phyloP scores from a whole-genome alignment of 2,329 filamentous ascomycete genomes.

The Thielaviopsis ethacetica region DNA sequence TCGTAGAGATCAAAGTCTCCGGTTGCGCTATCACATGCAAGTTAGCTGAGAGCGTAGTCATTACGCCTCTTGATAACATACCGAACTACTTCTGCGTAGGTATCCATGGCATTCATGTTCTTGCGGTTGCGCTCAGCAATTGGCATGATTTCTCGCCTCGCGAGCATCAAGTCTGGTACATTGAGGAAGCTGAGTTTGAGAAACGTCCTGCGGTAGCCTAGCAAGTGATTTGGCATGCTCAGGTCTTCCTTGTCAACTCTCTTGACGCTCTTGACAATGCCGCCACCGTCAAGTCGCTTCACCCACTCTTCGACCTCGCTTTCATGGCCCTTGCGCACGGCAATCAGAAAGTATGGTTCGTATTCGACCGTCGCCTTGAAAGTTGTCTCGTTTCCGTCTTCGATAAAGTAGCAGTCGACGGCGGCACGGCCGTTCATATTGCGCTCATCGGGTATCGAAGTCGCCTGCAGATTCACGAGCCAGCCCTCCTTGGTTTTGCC shows the following conservation, averaged over 20 bases:
- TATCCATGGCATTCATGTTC: conserved; percentile 92
- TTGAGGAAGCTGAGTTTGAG: conserved; percentile 78
- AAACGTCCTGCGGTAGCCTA: conserved; percentile 80
- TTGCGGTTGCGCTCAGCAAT: conserved; percentile 95
- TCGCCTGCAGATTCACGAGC: conserved; percentile 91
- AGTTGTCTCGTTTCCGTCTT: conserved; percentile 51
- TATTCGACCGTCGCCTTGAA: conserved; percentile 97
- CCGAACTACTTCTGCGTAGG: conserved; percentile 91
- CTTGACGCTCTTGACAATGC: conserved; percentile 61
- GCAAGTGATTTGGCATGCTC: conserved; percentile 83
- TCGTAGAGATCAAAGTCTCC: conserved; percentile 92
- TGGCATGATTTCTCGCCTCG: conserved; percentile 68
- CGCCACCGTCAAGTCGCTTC: conserved; percentile 59
- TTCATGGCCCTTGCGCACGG: conserved; percentile 75
- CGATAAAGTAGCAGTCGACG: conserved; percentile 94
- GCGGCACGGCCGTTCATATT: conserved; percentile 72
- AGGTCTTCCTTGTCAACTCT: conserved; percentile 85
- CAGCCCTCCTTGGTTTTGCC: conserved; percentile 72
- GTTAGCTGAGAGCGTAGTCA: background rate
- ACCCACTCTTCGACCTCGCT: conserved; percentile 94
- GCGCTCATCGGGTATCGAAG: conserved; percentile 70
- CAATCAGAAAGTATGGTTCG: conserved; percentile 89
- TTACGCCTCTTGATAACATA: conserved; percentile 26
- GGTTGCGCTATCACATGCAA: conserved; percentile 38
- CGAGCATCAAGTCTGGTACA: conserved; percentile 70